Percentiles rank a stretch among this genome's conserved stretches.
phyloP scores from a whole-genome alignment of 2,329 filamentous ascomycete genomes.

The Erysiphe neolycopersici region DNA sequence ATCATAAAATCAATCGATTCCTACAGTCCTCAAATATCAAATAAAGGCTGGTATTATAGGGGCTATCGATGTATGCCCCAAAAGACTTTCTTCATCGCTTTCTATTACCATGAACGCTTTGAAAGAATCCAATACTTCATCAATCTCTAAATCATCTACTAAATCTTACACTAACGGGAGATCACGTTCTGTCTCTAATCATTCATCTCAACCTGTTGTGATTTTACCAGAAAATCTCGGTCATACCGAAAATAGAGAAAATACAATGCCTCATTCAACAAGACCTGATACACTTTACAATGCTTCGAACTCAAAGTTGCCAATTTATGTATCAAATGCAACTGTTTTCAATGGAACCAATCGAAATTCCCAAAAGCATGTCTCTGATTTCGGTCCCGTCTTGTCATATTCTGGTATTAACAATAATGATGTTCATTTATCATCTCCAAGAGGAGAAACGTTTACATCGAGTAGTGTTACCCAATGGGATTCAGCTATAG shows the following conservation, averaged over 20 bases:
- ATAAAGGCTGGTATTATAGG: too few species aligned
- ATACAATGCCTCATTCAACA: conserved; percentile 7
- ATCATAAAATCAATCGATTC: too few species aligned
- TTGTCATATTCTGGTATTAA: conserved; percentile 4
- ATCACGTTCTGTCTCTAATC: conserved; percentile 11
- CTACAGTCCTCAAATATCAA: too few species aligned
- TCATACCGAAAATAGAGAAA: conserved; percentile 4
- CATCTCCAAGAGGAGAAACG: conserved; percentile 1
- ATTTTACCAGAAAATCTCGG: conserved; percentile 2
- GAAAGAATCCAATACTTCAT: neutral
- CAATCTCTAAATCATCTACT: conserved; percentile 1
- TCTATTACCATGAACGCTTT: conserved; percentile 1
- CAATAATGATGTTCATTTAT: neutral
- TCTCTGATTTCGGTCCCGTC: conserved; percentile 11
- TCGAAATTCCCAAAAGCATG: neutral
- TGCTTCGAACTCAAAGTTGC: neutral
- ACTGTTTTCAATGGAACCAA: neutral
- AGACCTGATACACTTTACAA: conserved; percentile 1
- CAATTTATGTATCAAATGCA: neutral
- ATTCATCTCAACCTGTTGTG: conserved; percentile 4
- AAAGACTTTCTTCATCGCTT: neutral
- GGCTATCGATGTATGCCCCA: too few species aligned
- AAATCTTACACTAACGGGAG: conserved; percentile 6
- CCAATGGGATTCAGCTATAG: conserved; percentile 38
- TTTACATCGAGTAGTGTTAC: neutral